A percentile compares a stretch with the other conserved stretches of the same genome.
Conservation (phyloP, 2,329 filamentous ascomycete species). For the Aspergillus brasiliensis region DNA sequence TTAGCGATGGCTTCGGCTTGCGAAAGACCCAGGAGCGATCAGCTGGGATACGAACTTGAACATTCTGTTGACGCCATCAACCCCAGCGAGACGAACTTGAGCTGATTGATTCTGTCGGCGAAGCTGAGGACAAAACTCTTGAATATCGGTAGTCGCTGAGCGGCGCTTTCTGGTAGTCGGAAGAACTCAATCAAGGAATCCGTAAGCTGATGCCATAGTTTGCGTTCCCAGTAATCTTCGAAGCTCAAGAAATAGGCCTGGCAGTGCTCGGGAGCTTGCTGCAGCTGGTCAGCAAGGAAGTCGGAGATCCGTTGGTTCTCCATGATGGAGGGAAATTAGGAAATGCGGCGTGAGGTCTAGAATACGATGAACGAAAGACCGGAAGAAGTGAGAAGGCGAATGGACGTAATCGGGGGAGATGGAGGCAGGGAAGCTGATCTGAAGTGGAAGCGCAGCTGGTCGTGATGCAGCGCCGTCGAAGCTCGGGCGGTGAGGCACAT, state of each 20-base stretch:
- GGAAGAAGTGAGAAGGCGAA: constrained; percentile 16
- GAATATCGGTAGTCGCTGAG: constrained; percentile 86
- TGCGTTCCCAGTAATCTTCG: constrained; percentile 96
- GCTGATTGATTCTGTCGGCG: constrained; percentile 97
- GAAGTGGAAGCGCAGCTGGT: constrained; percentile 16
- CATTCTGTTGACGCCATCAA: constrained; percentile 85
- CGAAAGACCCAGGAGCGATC: not conserved
- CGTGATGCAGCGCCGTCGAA: constrained; percentile 13
- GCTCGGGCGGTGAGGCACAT: constrained; percentile 28
- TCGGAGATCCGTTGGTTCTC: constrained; percentile 85
- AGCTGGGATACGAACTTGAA: constrained; percentile 29
- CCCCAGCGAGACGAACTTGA: constrained; percentile 91
- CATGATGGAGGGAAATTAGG: constrained; percentile 56
- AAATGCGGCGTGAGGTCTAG: constrained; percentile 2
- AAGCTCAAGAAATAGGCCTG: constrained; percentile 88
- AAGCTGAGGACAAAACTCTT: constrained; percentile 95
- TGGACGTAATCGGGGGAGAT: constrained; percentile 10
- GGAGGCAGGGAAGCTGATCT: constrained; percentile 10
- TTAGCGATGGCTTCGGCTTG: constrained; percentile 7
- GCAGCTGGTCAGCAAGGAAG: constrained; percentile 88
- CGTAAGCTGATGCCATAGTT: constrained; percentile 98
- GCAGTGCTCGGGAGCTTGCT: constrained; percentile 81
- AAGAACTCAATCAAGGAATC: constrained; percentile 88
- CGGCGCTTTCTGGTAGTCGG: constrained; percentile 74
- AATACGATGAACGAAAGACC: constrained; percentile 12